These are phyloP conservation scores for Dalbergia cochinchinensis DNA, from an alignment of 306 rosid species.

Conservation along the genomic window DNA sequence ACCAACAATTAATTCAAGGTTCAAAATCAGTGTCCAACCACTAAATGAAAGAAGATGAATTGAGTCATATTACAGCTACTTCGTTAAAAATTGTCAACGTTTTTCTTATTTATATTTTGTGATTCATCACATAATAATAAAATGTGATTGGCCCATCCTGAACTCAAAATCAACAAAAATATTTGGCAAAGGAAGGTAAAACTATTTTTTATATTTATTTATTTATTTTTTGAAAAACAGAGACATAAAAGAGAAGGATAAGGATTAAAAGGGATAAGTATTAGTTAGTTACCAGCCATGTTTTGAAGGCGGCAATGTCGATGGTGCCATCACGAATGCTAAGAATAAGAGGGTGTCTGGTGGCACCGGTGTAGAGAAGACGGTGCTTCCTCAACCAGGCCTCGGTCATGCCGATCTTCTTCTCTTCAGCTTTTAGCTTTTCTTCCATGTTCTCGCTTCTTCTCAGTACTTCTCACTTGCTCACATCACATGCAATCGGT, in stretches of 20 bases:
- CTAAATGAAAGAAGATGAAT: not conserved
- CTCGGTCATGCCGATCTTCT: slow-evolving; percentile 53
- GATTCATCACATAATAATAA: not conserved
- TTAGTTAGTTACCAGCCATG: slow-evolving; percentile 67
- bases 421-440: slow-evolving; percentile 43
- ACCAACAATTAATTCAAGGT: not conserved
- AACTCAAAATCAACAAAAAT: not conserved
- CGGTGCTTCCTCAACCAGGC: slow-evolving; percentile 81
- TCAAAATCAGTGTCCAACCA: not conserved
- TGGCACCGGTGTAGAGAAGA: slow-evolving; percentile 59
- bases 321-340: slow-evolving; percentile 74
- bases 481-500: not conserved
- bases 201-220: too few relatives aligned
- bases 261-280: not conserved
- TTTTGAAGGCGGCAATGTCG: slow-evolving; percentile 67
- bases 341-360: slow-evolving; percentile 78
- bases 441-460: slow-evolving; percentile 43
- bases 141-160: not conserved
- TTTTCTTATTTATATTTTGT: not conserved
- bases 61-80: slow-evolving; percentile 3
- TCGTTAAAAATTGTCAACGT: not conserved
- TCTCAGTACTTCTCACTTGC: not conserved
- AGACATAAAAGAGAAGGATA: not conserved
- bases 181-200: not conserved
- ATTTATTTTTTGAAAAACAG: not conserved